Base-by-base conservation (phyloP, 169 alveolate species). In the Eimeria zaria region DNA sequence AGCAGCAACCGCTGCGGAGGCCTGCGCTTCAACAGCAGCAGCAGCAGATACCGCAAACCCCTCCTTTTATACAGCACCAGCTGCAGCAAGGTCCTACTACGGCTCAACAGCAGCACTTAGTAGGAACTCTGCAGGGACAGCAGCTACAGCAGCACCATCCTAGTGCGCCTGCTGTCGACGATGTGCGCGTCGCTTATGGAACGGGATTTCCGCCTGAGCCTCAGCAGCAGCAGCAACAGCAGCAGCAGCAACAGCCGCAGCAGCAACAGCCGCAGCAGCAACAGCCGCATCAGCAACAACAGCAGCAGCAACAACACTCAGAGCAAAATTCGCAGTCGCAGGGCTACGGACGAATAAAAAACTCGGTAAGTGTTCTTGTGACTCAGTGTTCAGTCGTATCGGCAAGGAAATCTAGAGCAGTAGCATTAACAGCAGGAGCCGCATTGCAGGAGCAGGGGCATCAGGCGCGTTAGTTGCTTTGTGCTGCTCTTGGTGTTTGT, bases 111-210 rank as follows among this genome's bases (percentile, higher is more conserved):
- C 93, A 85, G 93, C 62, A 39, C 16, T 36, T 62, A 85, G 81
- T 55, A 60, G 93, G 80, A 7, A 64, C 71, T 60, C 44, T 85
- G 33, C 58, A 7, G 44, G 62, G 48, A 48, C 93, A 85, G 93
- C 93, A 55, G 53, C 60, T 27, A 78, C 89, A 53, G 44, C 91
- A 85, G 93, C 93, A 55, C n/a, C 81, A 24, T n/a, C 91, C 60
- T 0, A 30, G 36, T 51, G 64, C 88, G 22, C 58, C 88, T 27
- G 58, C 41, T 14, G 12, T 64, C 41, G 91, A 14, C 51, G 73
- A 12, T 36, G 74, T 7, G 36, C 85, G 44, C 46, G n/a, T 46
- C n/a, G 12, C 55, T 36, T 39, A n/a, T 74, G 85, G 30, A 39
- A 14, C 11, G 44, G 33, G 60, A 11, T 1, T 44, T 74, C 27